Evolutionary conservation across 441 rosid species (phyloP), one percentile per base, ranked within the genome.

Genomic region (Eutrema salsugineum): DNA sequence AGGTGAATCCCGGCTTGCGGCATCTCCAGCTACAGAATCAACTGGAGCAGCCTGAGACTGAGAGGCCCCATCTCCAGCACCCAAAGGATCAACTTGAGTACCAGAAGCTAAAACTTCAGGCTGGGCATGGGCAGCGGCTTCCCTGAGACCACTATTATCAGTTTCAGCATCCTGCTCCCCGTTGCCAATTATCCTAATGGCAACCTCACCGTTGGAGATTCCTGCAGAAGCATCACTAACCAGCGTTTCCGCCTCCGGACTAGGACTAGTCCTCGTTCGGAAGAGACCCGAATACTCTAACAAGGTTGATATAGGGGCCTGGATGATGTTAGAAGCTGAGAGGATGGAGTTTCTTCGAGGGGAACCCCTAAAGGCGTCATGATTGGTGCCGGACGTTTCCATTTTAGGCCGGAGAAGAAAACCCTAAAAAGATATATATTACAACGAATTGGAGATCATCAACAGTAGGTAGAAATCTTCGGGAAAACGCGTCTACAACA

Each of bases 281-380:
- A 95, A 77, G 63, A 95, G 83, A 63, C 99, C 99, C 0, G 97
- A 93, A 73, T 91, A 93, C 84, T 95, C 99, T 39, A 95, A 72
- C 71, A 95, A 85, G 20, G 97, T 85, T 2, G 97, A 87, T 30
- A 95, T 79, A 0, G 99, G 98, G 1, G 99, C 94, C 78, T 86
- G 99, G 75, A 95, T 81, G 39, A 95, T 83, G 76, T 84, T 89
- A 1, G 99, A 87, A 71, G 92, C 93, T 32, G 98, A 88, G 47
- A 89, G 74, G 75, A 87, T 54, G 28, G 91, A 87, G 48, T 79
- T 84, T 75, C 99, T 82, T 55, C 97, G 81, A 11, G 92, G 79
- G 60, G 90, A 81, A 11, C 81, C 85, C 74, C 99, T 86, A 70
- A 81, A 87, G 24, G 73, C 27, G 70, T 90, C 96, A 11, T 86